phyloP scores from a whole-genome alignment of 352 stramenopile species.

The Phytophthora vignae region DNA sequence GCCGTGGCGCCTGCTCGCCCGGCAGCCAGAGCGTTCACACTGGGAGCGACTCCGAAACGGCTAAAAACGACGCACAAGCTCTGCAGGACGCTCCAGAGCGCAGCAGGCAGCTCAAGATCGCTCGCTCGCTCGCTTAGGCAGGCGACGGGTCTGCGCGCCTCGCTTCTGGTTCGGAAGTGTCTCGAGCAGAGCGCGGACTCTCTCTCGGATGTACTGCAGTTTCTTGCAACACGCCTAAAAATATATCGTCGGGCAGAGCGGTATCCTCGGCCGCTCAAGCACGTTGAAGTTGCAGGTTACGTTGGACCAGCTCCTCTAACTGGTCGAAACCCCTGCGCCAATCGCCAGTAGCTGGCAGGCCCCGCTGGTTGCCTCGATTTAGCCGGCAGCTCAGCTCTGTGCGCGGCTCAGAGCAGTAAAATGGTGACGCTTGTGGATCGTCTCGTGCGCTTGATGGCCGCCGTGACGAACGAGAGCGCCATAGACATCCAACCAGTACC shows the following conservation, averaged over 20 bases:
- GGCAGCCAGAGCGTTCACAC: slow-evolving; percentile 14
- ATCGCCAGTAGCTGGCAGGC: neutral
- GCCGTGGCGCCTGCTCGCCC: slow-evolving; percentile 24
- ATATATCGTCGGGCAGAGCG: slow-evolving; percentile 6
- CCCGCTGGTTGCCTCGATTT: neutral
- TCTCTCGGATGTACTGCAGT: slow-evolving; percentile 4
- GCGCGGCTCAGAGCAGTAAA: slow-evolving; percentile 5
- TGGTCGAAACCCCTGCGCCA: slow-evolving; percentile 15
- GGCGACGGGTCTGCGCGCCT: slow-evolving; percentile 17
- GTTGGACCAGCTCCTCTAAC: slow-evolving; percentile 24
- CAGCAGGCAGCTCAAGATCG: slow-evolving; percentile 21
- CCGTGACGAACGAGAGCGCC: neutral
- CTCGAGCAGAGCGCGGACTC: neutral
- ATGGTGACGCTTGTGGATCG: neutral
- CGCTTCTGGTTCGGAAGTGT: slow-evolving; percentile 41
- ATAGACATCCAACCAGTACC: neutral
- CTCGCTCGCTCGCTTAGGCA: slow-evolving; percentile 2
- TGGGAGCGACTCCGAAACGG: slow-evolving; percentile 25
- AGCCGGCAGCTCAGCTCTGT: slow-evolving; percentile 3
- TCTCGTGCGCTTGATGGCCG: neutral
- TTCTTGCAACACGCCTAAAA: slow-evolving; percentile 31
- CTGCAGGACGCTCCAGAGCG: neutral
- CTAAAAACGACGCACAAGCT: slow-evolving; percentile 24
- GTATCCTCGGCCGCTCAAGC: neutral
- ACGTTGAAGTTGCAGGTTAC: slow-evolving; percentile 37